phyloP scores from a whole-genome alignment of 768 basidiomycete species.

The Rhodotorula kratochvilovae region DNA sequence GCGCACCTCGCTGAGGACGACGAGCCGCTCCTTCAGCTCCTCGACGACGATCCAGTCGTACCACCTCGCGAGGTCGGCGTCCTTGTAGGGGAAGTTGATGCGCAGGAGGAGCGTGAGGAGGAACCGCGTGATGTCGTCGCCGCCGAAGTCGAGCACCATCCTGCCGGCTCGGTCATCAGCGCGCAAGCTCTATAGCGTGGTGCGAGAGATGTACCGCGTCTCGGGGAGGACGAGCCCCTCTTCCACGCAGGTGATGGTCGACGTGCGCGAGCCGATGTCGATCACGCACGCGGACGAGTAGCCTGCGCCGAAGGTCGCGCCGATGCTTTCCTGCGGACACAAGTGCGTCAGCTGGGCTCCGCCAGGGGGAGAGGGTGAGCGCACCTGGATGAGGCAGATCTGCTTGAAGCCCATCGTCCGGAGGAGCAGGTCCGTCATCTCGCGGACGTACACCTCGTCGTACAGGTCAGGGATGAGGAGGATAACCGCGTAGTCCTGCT shows the following conservation, averaged over 20 bases:
- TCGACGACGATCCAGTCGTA: conserved; percentile 92
- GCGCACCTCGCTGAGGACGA: conserved; percentile 79
- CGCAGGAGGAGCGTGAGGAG: conserved; percentile 54
- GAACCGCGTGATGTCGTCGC: conserved; percentile 91
- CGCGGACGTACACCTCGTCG: conserved; percentile 75
- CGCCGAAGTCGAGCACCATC: conserved; percentile 78
- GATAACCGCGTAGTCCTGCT: conserved; percentile 75
- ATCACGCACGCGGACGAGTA: conserved; percentile 93
- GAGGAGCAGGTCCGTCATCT: conserved; percentile 68
- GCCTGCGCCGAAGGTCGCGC: conserved; percentile 91
- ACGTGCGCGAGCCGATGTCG: conserved; percentile 80
- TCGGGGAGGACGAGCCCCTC: conserved; percentile 84
- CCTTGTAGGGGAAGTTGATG: conserved; percentile 81
- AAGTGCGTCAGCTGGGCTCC: conserved; percentile 1
- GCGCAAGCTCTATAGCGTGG: background rate
- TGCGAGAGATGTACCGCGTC: conserved; percentile 60
- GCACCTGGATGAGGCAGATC: conserved; percentile 82
- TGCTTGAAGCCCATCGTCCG: conserved; percentile 85
- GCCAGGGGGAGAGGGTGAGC: background rate
- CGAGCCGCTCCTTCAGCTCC: conserved; percentile 76
- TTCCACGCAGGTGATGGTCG: too few relatives aligned
- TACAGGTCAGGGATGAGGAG: conserved; percentile 90
- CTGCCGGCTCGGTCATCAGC: conserved; percentile 49
- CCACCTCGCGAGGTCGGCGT: conserved; percentile 66
- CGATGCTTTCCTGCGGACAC: conserved; percentile 69